Evolutionary conservation across 345 rosid genomes (phyloP).

Genomic region (Raphanus sativus): DNA sequence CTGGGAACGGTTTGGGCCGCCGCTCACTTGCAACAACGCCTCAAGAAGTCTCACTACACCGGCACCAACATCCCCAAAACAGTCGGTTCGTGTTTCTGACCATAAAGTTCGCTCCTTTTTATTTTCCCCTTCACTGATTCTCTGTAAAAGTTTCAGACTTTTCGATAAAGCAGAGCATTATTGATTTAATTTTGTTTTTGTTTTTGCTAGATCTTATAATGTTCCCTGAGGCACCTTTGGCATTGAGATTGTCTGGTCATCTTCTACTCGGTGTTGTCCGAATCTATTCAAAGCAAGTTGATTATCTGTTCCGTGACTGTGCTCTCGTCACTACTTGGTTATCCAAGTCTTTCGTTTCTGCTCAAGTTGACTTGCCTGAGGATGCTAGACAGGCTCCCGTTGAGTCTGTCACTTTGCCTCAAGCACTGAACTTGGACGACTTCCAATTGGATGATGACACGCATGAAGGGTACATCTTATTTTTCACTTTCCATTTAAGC

Average conservation of each 20-base stretch:
- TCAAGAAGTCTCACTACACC: constrained; percentile 76
- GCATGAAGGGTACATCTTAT: constrained; percentile 40
- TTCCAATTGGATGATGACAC: constrained; percentile 50
- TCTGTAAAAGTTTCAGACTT: neutral
- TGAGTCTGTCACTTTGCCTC: constrained; percentile 73
- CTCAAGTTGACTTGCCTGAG: constrained; percentile 66
- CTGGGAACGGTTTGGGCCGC: constrained; percentile 88
- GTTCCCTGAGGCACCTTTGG: constrained; percentile 72
- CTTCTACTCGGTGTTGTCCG: constrained; percentile 89
- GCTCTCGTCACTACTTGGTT: constrained; percentile 46
- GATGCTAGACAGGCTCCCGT: constrained; percentile 63
- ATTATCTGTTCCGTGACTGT: constrained; percentile 76
- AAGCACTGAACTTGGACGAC: constrained; percentile 65
- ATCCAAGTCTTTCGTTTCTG: constrained; percentile 53
- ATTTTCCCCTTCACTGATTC: neutral
- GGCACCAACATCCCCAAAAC: constrained; percentile 67
- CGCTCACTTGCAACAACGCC: constrained; percentile 76
- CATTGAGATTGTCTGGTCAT: constrained; percentile 78
- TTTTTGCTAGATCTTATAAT: constrained; percentile 59
- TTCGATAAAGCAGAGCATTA: neutral
- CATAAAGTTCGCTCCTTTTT: neutral
- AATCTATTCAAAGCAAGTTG: constrained; percentile 85
- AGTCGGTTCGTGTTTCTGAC: constrained; percentile 51
- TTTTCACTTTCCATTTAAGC: neutral
- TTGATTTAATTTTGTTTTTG: constrained; percentile 5